These are phyloP conservation scores for Kodamaea kakaduensis DNA, from an alignment of 805 yeast genomes.

Conservation along the genomic window DNA sequence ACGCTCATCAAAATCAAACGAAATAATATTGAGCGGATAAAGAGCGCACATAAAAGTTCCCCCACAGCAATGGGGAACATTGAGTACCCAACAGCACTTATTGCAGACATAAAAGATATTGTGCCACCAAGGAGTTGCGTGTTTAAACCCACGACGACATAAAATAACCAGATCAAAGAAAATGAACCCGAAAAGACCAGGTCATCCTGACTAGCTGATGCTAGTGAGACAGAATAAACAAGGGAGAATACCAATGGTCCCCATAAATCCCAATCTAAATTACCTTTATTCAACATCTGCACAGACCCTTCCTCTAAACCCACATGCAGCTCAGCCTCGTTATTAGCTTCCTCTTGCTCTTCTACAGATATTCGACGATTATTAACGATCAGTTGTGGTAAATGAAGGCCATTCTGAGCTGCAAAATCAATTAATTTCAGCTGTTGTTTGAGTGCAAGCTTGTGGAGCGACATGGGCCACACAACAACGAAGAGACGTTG, in stretches of 20 bases:
- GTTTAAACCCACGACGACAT: slow-evolving; percentile 56
- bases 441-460: slow-evolving; percentile 35
- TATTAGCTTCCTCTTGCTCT: slow-evolving; percentile 14
- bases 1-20: slow-evolving; percentile 45
- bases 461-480: slow-evolving; percentile 41
- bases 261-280: slow-evolving; percentile 62
- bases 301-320: slow-evolving; percentile 15
- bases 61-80: slow-evolving; percentile 61
- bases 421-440: slow-evolving; percentile 33
- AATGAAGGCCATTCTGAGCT: slow-evolving; percentile 28
- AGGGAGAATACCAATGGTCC: slow-evolving; percentile 67
- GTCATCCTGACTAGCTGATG: slow-evolving; percentile 39
- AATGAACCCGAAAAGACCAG: slow-evolving; percentile 61
- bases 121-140: slow-evolving; percentile 60
- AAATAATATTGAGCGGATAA: slow-evolving; percentile 46
- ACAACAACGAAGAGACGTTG: slow-evolving; percentile 36
- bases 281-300: slow-evolving; percentile 12
- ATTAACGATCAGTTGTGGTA: slow-evolving; percentile 32
- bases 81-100: slow-evolving; percentile 68
- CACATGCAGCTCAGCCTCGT: slow-evolving; percentile 18
- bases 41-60: slow-evolving; percentile 43
- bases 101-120: slow-evolving; percentile 62
- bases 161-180: slow-evolving; percentile 60
- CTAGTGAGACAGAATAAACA: slow-evolving; percentile 48
- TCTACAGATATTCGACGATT: slow-evolving; percentile 27